These are phyloP conservation scores for Clausena lansium DNA, from an alignment of 345 rosid species.

Conservation along the genomic window DNA sequence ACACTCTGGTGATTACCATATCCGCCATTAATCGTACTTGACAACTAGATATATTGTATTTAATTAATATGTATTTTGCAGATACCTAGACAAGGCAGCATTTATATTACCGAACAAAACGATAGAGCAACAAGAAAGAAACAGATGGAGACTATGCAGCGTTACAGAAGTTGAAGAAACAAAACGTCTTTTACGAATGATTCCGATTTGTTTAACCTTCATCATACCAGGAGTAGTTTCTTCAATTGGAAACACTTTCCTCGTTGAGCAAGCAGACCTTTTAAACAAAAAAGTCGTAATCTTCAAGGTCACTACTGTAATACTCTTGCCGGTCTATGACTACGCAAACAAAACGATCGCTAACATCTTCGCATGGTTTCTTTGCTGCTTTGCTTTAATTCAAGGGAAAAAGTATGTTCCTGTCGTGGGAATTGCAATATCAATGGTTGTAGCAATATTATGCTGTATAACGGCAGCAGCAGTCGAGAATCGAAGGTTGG, in stretches of 20 bases:
- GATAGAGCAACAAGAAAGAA: conserved; percentile 23
- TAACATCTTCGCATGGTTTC: background rate
- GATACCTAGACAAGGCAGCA: conserved; percentile 40
- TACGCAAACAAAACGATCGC: background rate
- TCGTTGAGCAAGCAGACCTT: conserved; percentile 36
- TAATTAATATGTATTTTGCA: background rate
- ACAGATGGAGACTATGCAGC: conserved; percentile 42
- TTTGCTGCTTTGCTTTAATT: background rate
- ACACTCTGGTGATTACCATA: background rate
- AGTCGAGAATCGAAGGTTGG: conserved; percentile 31
- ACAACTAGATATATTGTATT: no score
- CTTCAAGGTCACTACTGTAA: conserved; percentile 25
- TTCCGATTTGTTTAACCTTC: conserved; percentile 30
- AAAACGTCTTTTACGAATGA: conserved; percentile 24
- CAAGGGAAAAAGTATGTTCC: conserved; percentile 1
- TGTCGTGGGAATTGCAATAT: conserved; percentile 27
- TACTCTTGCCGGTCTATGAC: conserved; percentile 32
- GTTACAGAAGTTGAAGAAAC: conserved; percentile 44
- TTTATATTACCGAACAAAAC: conserved; percentile 23
- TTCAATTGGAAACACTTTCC: conserved; percentile 35
- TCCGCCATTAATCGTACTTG: no score
- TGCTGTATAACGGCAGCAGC: conserved; percentile 37
- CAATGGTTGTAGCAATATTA: conserved; percentile 31
- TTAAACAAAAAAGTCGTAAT: conserved; percentile 19
- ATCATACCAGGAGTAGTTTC: conserved; percentile 30